phyloP scores from a whole-genome alignment of 2,329 filamentous ascomycete genomes.

The Shiraia sp. region DNA sequence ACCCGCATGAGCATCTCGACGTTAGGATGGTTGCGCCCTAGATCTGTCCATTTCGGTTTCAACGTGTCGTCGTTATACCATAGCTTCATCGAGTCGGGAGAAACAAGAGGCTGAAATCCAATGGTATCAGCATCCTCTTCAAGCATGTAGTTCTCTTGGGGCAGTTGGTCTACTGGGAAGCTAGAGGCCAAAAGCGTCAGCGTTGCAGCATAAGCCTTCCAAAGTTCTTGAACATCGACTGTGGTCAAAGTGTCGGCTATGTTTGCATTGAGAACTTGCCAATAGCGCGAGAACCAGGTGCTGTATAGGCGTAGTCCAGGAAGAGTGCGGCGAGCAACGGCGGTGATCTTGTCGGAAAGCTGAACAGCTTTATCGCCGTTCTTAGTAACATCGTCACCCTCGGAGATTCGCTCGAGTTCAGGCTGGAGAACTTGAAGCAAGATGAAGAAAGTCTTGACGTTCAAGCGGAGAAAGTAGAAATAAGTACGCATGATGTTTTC shows the following conservation, averaged over 20 bases:
- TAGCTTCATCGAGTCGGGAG: conserved; percentile 53
- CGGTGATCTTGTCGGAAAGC: conserved; percentile 58
- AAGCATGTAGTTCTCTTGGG: conserved; percentile 64
- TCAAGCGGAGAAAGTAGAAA: conserved; percentile 73
- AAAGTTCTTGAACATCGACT: conserved; percentile 63
- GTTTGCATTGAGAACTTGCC: conserved; percentile 58
- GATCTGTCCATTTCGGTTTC: conserved; percentile 59
- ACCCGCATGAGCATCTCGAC: conserved; percentile 70
- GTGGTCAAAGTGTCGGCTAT: conserved; percentile 58
- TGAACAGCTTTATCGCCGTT: conserved; percentile 38
- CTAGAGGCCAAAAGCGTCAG: conserved; percentile 62
- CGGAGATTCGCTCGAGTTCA: conserved; percentile 66
- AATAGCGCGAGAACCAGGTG: conserved; percentile 65
- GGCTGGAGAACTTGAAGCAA: conserved; percentile 71
- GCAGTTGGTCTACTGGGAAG: conserved; percentile 62
- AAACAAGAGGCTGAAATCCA: conserved; percentile 65
- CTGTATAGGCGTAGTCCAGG: conserved; percentile 70
- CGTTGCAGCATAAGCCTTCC: conserved; percentile 67
- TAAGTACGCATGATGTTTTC: conserved; percentile 47
- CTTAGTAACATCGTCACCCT: conserved; percentile 50
- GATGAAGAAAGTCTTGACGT: conserved; percentile 74
- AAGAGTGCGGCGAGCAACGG: conserved; percentile 63
- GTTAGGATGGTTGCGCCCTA: conserved; percentile 60
- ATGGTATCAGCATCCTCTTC: conserved; percentile 70
- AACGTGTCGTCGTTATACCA: conserved; percentile 54